Evolutionary conservation across 1,139 yeast species (phyloP), one percentile per base, ranked within the genome.

Genomic region (Candida sanyaensis): DNA sequence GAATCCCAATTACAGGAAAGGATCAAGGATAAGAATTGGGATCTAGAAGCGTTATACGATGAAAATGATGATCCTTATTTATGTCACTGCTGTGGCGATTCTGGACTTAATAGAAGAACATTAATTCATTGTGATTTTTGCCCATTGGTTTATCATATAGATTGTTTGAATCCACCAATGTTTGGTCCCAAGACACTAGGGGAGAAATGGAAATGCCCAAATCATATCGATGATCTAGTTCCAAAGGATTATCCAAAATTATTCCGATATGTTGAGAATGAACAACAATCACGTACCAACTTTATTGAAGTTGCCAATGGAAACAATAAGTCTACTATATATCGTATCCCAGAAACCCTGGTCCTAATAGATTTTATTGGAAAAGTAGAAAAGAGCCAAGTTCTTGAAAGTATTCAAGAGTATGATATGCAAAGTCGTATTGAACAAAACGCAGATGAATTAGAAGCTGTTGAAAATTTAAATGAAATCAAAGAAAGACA

Each of bases 171-270:
- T 41, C 88, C 89, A 8, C 96, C 97, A 1, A 68, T 89, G 58
- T 77, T 88, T 23, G 76, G 86, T 6, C 81, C 86, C n/a, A 89
- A 90, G 59, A 82, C 88, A 24, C 67, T 90, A 37, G 95, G 96
- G 1, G 77, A 80, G 38, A 88, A 88, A 61, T 93, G 99, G 99
- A 84, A 83, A 66, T 93, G 99, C 63, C 99, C 98, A 0, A 84
- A 88, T 57, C 99, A 93, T 66, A 80, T 83, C 11, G 89, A 83
- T 42, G 76, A 78, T 43, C 68, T 85, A 7, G 59, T 81, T 4
- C 78, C 78, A 3, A 46, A 55, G 13, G 62, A 65, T 28, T 46
- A 64, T 12, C 59, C 62, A 26, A 58, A 64, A 42, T 63, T 69
- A 41, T 57, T 91, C 29, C 77, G 81, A 49, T 76, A 88, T 56